Conservation (phyloP, 1,139 yeast species). For the Torulaspora pretoriensis region DNA sequence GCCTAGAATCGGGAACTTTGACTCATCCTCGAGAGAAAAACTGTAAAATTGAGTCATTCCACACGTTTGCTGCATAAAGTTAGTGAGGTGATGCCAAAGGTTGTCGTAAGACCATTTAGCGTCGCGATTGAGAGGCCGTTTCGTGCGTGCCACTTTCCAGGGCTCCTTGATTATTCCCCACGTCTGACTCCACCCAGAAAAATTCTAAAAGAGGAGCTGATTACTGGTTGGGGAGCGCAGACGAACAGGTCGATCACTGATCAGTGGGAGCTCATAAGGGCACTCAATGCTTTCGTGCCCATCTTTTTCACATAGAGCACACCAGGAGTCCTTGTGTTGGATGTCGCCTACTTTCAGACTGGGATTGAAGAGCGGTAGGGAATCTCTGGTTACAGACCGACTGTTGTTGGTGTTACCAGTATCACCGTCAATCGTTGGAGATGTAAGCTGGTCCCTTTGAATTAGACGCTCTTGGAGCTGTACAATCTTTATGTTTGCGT, state of each 20-base stretch:
- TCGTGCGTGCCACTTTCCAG: neutral
- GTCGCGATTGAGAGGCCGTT: neutral
- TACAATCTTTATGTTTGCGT: constrained; percentile 16
- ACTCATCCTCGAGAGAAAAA: constrained; percentile 2
- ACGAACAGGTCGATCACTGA: constrained; percentile 3
- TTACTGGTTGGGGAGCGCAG: constrained; percentile 6
- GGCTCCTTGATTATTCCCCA: neutral
- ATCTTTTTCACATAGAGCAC: constrained; percentile 84
- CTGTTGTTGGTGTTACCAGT: constrained; percentile 12
- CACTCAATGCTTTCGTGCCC: constrained; percentile 88
- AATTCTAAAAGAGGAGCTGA: constrained; percentile 9
- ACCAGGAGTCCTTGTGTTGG: constrained; percentile 75
- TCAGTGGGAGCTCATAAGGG: constrained; percentile 56
- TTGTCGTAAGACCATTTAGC: neutral
- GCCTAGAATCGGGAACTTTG: neutral
- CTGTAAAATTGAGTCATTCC: neutral
- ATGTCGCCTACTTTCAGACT: constrained; percentile 56
- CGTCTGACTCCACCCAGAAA: neutral
- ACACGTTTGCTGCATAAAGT: constrained; percentile 2
- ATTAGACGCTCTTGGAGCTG: constrained; percentile 11
- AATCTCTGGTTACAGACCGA: constrained; percentile 34
- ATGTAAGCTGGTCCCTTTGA: constrained; percentile 11
- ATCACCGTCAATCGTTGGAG: constrained; percentile 16
- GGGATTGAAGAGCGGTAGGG: constrained; percentile 54
- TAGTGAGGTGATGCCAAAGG: neutral